Conservation (phyloP, 768 basidiomycete genomes). For the Tulasnella calospora region DNA sequence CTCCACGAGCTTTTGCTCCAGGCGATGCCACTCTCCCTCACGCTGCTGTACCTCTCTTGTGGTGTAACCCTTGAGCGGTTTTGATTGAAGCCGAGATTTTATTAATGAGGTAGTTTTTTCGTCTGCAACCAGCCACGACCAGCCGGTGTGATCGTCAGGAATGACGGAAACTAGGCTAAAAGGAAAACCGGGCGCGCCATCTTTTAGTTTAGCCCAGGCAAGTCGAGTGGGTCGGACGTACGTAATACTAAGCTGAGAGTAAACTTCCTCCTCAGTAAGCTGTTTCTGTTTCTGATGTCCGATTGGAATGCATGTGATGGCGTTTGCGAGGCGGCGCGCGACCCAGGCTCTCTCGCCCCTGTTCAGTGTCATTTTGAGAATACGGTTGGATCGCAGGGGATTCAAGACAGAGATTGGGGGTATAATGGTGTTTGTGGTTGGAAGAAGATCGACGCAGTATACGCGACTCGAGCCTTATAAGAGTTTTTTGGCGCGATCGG, state of each 20-base stretch:
- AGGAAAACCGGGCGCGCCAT: neutral
- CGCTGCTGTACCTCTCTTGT: neutral
- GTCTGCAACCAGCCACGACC: neutral
- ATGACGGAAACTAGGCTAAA: neutral
- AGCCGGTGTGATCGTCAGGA: neutral
- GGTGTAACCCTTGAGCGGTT: neutral
- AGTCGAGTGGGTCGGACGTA: neutral
- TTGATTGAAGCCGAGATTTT: neutral
- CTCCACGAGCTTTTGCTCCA: neutral
- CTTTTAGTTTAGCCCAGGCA: neutral
- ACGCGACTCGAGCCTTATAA: neutral
- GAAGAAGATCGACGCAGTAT: neutral
- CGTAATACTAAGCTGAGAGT: neutral
- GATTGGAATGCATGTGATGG: neutral
- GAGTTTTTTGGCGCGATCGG: too few relatives aligned
- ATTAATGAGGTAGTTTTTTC: neutral
- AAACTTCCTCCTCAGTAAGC: neutral
- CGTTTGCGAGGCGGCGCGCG: neutral
- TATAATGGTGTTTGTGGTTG: neutral
- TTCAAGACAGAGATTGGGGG: neutral
- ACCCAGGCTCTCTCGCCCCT: neutral
- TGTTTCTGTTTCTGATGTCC: neutral
- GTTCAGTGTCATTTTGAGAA: neutral
- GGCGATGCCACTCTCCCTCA: neutral
- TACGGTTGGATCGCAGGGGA: neutral